These are phyloP conservation scores for Coffea eugenioides DNA, from an alignment of 257 asterid genomes.

Conservation along the genomic window DNA sequence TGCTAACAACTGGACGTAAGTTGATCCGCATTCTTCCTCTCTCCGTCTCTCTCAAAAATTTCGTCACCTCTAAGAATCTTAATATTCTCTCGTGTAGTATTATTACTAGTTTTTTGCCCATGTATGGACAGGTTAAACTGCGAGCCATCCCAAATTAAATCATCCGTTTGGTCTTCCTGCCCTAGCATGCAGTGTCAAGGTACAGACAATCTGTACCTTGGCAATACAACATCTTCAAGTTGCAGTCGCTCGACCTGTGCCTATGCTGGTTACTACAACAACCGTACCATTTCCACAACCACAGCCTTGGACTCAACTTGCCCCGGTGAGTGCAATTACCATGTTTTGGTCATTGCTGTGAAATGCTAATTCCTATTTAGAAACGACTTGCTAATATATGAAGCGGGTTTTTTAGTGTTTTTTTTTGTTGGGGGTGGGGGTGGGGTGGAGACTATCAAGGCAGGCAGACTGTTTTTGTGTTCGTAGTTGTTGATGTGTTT, in stretches of 20 bases:
- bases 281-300: slow-evolving; percentile 37
- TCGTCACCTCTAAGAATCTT: not conserved
- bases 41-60: not conserved
- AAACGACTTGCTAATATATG: not conserved
- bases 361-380: not conserved
- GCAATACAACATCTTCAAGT: slow-evolving; percentile 43
- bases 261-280: slow-evolving; percentile 58
- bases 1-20: slow-evolving; percentile 67
- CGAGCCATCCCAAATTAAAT: slow-evolving; percentile 39
- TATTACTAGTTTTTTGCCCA: not conserved
- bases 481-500: not conserved
- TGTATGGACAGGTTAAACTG: slow-evolving; percentile 62
- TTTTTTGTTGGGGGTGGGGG: too few species aligned
- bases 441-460: too few species aligned
- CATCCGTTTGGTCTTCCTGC: slow-evolving; percentile 45
- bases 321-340: slow-evolving; percentile 43
- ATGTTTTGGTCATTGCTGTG: not conserved
- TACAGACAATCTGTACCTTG: slow-evolving; percentile 36
- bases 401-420: not conserved
- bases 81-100: not conserved
- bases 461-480: too few species aligned
- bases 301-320: slow-evolving; percentile 48
- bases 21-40: not conserved
- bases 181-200: slow-evolving; percentile 51
- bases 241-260: slow-evolving; percentile 58